A percentile compares a stretch with the other conserved stretches of the same genome.
These are phyloP conservation scores for Neonectria neomacrospora DNA, from an alignment of 2,329 filamentous ascomycete genomes.

Conservation along the genomic window DNA sequence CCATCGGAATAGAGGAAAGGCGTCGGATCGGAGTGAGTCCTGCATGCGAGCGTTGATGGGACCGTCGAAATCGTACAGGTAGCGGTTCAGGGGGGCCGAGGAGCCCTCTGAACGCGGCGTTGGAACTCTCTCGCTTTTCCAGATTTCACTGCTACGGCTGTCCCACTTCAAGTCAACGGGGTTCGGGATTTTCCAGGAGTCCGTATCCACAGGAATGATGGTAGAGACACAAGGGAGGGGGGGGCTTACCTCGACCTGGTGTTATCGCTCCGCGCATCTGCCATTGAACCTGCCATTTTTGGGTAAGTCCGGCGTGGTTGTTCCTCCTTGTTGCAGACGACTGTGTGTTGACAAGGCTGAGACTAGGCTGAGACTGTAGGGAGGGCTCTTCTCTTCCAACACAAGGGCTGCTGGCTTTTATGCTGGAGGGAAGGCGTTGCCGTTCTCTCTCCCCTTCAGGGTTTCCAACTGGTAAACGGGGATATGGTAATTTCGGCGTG, in stretches of 20 bases:
- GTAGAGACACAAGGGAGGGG: not conserved
- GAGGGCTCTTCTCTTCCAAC: not conserved
- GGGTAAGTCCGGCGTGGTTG: not conserved
- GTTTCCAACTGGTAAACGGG: not conserved
- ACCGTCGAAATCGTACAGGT: conserved; percentile 2
- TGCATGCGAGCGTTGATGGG: conserved; percentile 11
- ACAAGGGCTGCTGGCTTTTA: not conserved
- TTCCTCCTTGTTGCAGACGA: not conserved
- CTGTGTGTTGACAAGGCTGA: not conserved
- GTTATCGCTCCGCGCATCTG: not conserved
- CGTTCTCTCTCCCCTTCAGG: not conserved
- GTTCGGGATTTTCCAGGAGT: not conserved
- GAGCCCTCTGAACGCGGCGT: not conserved
- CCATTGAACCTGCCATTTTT: not conserved
- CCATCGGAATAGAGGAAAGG: not conserved
- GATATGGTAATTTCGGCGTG: not conserved
- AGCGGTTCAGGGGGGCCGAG: not conserved
- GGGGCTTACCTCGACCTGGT: not conserved
- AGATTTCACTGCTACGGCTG: too few species aligned
- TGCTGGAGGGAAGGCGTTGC: not conserved
- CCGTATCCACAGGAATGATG: not conserved
- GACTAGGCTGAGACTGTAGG: not conserved
- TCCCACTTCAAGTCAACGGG: not conserved
- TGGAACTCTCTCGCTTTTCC: not conserved
- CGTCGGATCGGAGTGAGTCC: not conserved